Base-by-base conservation (phyloP, 2,329 filamentous ascomycete genomes). In the Cadophora sp. region DNA sequence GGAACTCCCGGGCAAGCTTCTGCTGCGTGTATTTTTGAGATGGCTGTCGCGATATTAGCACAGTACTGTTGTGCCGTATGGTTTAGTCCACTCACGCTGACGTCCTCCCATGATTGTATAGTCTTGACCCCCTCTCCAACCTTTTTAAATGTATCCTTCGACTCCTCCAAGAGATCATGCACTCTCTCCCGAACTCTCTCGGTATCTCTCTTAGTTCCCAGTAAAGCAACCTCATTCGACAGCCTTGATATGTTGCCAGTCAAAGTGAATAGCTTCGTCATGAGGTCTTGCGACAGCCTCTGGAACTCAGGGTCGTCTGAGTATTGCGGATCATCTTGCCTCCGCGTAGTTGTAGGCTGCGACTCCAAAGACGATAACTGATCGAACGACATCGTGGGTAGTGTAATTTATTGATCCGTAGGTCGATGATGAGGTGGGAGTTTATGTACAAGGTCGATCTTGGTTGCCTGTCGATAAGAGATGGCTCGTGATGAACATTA, bases 11-110 rank as follows among this genome's bases (percentile, higher is more conserved):
- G 70, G 93, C 95, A 40, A 99, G 87, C 80, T 98, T 98, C 74
- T 95, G 92, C 77, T 97, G 95, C 26, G 94, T 96, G 83, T 97
- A 98, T 81, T 95, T 97, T 84, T 99, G 96, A 65, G 93, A 92
- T 69, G 95, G 93, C 93, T 97, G 69, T 53, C 58, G 14, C 6
- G 6, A 58, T 9, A 46, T 72, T 66, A 71, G 62, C 60, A 59
- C 8, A 48, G 16, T 22, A 37, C 4, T 27, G 8, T 14, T 56
- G 12, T 11, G 6, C n/a, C 61, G 9, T 12, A 37, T 40, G 22
- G 12, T 27, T 22, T 24, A 12, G 16, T 22, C 16, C 1, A 73
- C 87, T 73, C 85, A 94, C 91, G 78, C 90, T 92, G 62, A 93
- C 89, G 76, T 95, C 93, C 78, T 89, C 92, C 94, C 88, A 98